Evolutionary conservation across 768 basidiomycete species (phyloP), one percentile per base, ranked within the genome.

Genomic region (Russula dissimulans): DNA sequence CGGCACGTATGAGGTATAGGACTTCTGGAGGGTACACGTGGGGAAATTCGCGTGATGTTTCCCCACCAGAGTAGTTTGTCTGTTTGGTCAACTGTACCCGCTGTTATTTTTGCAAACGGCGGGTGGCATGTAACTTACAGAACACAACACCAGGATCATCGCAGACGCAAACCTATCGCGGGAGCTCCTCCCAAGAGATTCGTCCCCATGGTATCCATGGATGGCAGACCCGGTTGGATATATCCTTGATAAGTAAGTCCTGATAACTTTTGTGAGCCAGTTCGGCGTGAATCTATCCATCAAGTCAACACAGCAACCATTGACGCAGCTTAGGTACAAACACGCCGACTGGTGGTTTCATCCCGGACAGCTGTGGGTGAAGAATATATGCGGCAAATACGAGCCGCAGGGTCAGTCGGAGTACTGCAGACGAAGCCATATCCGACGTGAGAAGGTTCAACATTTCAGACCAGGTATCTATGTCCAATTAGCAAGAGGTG

Each of bases 391-490:
- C 75, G 17, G 77, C 81, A 64, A 86, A 81, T 49, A 79, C 54
- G 36, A 91, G 70, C 32, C 76, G 77, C n/a, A 81, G 65, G 7
- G 81, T 77, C 44, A 89, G 69, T 4, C 87, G 79, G 65, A 77
- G 78, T 5, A 84, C 77, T 18, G 85, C 84, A 31, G 81, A 79
- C 18, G 89, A 89, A 22, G 76, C 71, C 26, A 74, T 64, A 17
- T 75, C 71, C 2, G 83, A 85, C 11, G 74, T 71, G 15, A 87
- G 70, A 8, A 79, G 68, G 14, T 66, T 68, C 9, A 76, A 67
- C 31, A 87, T 66, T 45, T 71, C 73, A n/a, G 71, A 58, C 85
- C 82, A 90, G 7, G 69, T 74, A 48, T 81, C 87, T 87, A 67
- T 36, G 36, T 2, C 36, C 43, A 18, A 49, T 71, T 41, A 71